These are phyloP conservation scores for Evernia prunastri DNA, from an alignment of 495 filamentous ascomycete genomes.

Conservation along the genomic window DNA sequence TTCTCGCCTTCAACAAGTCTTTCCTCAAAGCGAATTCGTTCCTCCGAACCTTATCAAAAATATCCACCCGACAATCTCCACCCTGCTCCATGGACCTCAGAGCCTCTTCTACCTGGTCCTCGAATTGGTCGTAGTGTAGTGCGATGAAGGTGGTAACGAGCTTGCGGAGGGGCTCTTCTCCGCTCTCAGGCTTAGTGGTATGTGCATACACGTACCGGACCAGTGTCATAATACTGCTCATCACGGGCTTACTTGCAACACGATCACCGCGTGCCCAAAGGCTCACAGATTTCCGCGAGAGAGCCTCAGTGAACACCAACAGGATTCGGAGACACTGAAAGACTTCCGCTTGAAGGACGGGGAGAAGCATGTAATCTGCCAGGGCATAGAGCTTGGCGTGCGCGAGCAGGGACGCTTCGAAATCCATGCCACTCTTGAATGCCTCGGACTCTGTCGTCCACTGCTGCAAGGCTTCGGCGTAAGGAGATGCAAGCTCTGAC, in stretches of 20 bases:
- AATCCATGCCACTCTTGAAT: constrained; percentile 1
- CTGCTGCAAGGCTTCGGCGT: no score
- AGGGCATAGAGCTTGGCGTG: constrained; percentile 16
- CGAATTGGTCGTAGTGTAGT: not conserved
- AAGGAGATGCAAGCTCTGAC: no score
- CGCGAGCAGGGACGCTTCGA: not conserved
- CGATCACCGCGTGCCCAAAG: no score
- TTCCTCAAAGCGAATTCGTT: not conserved
- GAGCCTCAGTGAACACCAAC: not conserved
- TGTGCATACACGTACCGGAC: constrained; percentile 9
- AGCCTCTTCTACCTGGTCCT: not conserved
- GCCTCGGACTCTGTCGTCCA: no score
- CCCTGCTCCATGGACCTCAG: not conserved
- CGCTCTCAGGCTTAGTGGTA: not conserved
- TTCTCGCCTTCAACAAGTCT: no score
- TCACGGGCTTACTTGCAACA: not conserved
- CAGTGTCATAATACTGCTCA: not conserved
- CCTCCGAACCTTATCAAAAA: not conserved
- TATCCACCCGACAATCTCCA: constrained; percentile 4
- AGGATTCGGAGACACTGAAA: constrained; percentile 4
- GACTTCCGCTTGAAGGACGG: constrained; percentile 7
- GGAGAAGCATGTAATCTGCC: constrained; percentile 10
- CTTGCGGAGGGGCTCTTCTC: not conserved
- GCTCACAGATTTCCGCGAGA: no score
- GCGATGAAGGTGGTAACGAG: not conserved